phyloP scores from a whole-genome alignment of 2,329 filamentous ascomycete genomes.

The Ascochyta clinopodiicola region DNA sequence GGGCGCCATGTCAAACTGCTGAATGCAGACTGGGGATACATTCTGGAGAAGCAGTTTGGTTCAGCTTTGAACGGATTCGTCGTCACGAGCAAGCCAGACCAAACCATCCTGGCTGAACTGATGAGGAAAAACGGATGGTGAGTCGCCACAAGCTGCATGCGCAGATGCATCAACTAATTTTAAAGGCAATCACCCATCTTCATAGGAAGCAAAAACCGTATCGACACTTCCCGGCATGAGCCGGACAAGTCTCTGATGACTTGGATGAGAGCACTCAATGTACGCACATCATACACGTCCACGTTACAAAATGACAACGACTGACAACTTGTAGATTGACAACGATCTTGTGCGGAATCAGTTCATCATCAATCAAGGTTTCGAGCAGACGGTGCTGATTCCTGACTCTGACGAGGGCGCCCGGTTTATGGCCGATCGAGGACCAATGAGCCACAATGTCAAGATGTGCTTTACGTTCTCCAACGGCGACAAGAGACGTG shows the following conservation, averaged over 20 bases:
- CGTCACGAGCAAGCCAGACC: conserved; percentile 78
- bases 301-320: not conserved
- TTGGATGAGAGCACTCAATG: conserved; percentile 75
- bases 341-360: conserved; percentile 77
- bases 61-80: conserved; percentile 75
- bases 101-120: conserved; percentile 69
- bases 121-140: conserved; percentile 67
- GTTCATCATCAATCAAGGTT: conserved; percentile 79
- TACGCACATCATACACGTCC: conserved; percentile 32
- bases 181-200: conserved; percentile 62
- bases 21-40: conserved; percentile 81
- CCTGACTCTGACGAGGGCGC: conserved; percentile 70
- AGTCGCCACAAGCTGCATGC: conserved; percentile 8
- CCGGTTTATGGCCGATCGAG: conserved; percentile 69
- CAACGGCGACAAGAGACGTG: conserved; percentile 66
- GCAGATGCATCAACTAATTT: conserved; percentile 6
- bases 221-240: conserved; percentile 72
- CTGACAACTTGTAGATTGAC: conserved; percentile 24
- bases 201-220: conserved; percentile 64
- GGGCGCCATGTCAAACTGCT: conserved; percentile 78
- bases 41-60: conserved; percentile 82
- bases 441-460: conserved; percentile 66
- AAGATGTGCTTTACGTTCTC: conserved; percentile 73
- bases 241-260: conserved; percentile 77
- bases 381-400: conserved; percentile 86